phyloP scores from a whole-genome alignment of 495 filamentous ascomycete species.

The Aspergillus steynii region DNA sequence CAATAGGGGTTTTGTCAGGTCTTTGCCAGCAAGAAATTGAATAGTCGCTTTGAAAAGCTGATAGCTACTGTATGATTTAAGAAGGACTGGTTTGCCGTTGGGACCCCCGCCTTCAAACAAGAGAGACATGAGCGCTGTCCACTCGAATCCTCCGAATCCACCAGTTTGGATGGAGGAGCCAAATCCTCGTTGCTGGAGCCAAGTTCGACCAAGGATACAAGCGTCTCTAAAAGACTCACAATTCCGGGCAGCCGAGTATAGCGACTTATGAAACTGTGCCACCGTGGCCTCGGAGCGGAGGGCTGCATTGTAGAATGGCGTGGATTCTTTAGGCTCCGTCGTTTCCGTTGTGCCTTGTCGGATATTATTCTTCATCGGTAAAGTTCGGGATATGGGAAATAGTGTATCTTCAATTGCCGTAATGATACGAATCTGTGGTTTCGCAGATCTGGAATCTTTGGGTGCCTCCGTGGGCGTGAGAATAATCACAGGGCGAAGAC shows the following conservation, averaged over 20 bases:
- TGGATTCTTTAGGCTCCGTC: constrained; percentile 46
- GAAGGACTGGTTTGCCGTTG: constrained; percentile 68
- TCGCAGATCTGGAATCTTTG: constrained; percentile 31
- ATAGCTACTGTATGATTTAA: constrained; percentile 80
- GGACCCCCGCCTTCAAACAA: constrained; percentile 73
- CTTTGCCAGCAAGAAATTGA: constrained; percentile 74
- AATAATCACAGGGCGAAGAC: constrained; percentile 70
- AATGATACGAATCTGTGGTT: constrained; percentile 73
- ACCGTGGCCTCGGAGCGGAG: constrained; percentile 75
- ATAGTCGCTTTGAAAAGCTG: constrained; percentile 92
- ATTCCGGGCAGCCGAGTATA: constrained; percentile 63
- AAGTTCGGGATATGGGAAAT: constrained; percentile 68
- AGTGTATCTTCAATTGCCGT: constrained; percentile 63
- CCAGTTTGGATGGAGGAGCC: constrained; percentile 63
- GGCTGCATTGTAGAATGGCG: constrained; percentile 87
- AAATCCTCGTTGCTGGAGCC: constrained; percentile 88
- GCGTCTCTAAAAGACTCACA: constrained; percentile 77
- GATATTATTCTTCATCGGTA: constrained; percentile 69
- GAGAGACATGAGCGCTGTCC: constrained; percentile 74
- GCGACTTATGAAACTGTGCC: constrained; percentile 67
- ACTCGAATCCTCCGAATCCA: constrained; percentile 94
- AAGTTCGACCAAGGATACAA: constrained; percentile 80
- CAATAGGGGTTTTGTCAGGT: constrained; percentile 66
- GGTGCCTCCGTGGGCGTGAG: constrained; percentile 42
- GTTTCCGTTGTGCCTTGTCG: constrained; percentile 47